Base-by-base conservation (phyloP, 371 early-diverging fungal species). In the Mucor saturninus region DNA sequence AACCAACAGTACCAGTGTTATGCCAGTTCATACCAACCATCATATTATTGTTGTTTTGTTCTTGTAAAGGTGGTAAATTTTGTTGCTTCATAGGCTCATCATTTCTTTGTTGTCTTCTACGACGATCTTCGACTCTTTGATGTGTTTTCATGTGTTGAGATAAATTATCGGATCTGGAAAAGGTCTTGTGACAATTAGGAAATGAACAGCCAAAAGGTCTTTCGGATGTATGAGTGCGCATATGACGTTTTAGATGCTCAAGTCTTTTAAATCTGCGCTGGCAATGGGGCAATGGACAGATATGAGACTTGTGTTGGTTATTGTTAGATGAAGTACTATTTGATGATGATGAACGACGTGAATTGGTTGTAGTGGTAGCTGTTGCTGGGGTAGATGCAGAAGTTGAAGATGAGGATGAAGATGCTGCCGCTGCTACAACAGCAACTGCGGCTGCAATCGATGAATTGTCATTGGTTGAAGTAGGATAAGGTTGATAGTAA, bases 171-270 rank as follows among this genome's bases (percentile, higher is more conserved):
- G 88, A 90, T 37, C 95, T 81, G 1, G 92, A 89, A 71, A 94
- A 94, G 14, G 81, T 81, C 68, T 93, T 93, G 56, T 83, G 80
- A 77, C 95, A 95, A 7, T 78, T 86, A 35, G 81, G 80, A 37
- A 79, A 78, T 2, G 77, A 80, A 67, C 93, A 93, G 26, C 85
- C 78, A 70, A 90, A 92, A 9, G 92, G 92, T 29, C 88, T 81
- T 62, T 91, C 91, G 55, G 90, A 77, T 14, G 93, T 92, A 72
- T 95, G 96, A 29, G 90, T 91, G 31, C 93, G 90, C 80, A 89
- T 83, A 68, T 96, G 96, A n/a, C 98, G 82, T 56, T 93, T 92
- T 48, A 96, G 71, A 72, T 96, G 95, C 68, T 96, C 96, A 51
- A 88, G 78, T 28, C 96, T 84, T 72, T 95, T 95, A 67, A 89